Conservation (phyloP, 331 rosid species). For the Stylosanthes scabra region DNA sequence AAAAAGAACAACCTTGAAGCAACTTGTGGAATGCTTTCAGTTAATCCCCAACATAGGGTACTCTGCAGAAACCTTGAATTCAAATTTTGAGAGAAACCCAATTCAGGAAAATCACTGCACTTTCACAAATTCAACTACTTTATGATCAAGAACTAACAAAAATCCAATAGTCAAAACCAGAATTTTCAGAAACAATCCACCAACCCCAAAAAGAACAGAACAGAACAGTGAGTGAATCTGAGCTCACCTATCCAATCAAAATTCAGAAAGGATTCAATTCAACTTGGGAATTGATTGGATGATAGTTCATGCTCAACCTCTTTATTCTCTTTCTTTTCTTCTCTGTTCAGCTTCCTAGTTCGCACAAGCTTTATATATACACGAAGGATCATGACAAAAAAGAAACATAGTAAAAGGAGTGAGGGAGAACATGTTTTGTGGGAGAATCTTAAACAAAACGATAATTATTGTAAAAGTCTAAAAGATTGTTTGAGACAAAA, state of each 20-base stretch:
- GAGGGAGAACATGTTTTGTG: conserved; percentile 40
- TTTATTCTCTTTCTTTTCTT: conserved; percentile 36
- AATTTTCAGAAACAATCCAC: conserved; percentile 38
- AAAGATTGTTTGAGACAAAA: conserved; percentile 42
- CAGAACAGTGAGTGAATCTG: conserved; percentile 40
- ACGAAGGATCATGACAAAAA: conserved; percentile 26
- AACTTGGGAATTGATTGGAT: conserved; percentile 36
- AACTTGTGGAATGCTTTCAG: conserved; percentile 41
- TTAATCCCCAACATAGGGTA: conserved; percentile 55
- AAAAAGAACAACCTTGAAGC: conserved; percentile 12
- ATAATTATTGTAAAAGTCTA: conserved; percentile 24
- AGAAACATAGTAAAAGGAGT: conserved; percentile 32
- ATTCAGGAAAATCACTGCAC: conserved; percentile 36
- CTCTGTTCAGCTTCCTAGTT: conserved; percentile 37
- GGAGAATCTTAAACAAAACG: background rate
- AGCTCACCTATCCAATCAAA: conserved; percentile 53
- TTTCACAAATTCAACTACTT: conserved; percentile 49
- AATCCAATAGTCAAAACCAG: conserved; percentile 32
- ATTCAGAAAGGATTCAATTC: conserved; percentile 37
- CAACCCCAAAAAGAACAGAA: conserved; percentile 35
- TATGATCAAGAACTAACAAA: conserved; percentile 45
- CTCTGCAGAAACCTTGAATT: conserved; percentile 46
- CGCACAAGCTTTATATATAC: conserved; percentile 28
- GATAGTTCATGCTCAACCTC: conserved; percentile 38
- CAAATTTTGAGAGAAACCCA: conserved; percentile 54